Percentiles rank a stretch among this genome's conserved stretches.
Conservation (phyloP, 1,284 basidiomycete species). For the Apiotrichum sp. region DNA sequence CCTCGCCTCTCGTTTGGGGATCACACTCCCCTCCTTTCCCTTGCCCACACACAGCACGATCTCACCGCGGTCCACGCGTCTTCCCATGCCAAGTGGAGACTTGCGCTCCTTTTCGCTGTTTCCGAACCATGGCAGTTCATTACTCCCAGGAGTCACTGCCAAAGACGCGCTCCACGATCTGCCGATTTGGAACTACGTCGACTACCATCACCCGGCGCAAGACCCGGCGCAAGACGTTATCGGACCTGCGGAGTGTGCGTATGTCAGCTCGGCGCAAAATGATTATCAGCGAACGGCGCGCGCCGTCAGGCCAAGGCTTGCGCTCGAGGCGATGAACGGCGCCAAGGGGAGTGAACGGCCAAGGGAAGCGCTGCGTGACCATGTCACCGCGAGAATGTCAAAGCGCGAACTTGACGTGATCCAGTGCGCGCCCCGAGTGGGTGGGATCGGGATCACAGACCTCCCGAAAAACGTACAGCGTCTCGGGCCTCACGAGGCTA, state of each 20-base stretch:
- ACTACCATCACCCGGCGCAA: not conserved
- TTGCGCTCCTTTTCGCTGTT: not conserved
- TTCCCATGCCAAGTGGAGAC: conserved; percentile 5
- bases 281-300: conserved; percentile 18
- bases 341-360: not conserved
- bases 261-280: conserved; percentile 8
- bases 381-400: conserved; percentile 14
- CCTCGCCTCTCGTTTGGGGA: conserved; percentile 20
- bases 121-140: conserved; percentile 11
- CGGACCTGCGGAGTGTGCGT: conserved; percentile 9
- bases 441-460: too few relatives aligned
- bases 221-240: not conserved
- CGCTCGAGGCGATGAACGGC: too few relatives aligned
- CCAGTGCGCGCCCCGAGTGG: not conserved
- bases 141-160: conserved; percentile 21
- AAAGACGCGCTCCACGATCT: conserved; percentile 26
- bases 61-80: conserved; percentile 10
- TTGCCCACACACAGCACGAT: conserved; percentile 22
- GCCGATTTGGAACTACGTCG: conserved; percentile 15
- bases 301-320: too few relatives aligned
- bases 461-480: not conserved
- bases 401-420: conserved; percentile 10
- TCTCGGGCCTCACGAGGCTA: not conserved
- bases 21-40: conserved; percentile 26
- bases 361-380: conserved; percentile 8